phyloP scores from a whole-genome alignment of 2,329 filamentous ascomycete species.

The Ophiostoma angusticollis region DNA sequence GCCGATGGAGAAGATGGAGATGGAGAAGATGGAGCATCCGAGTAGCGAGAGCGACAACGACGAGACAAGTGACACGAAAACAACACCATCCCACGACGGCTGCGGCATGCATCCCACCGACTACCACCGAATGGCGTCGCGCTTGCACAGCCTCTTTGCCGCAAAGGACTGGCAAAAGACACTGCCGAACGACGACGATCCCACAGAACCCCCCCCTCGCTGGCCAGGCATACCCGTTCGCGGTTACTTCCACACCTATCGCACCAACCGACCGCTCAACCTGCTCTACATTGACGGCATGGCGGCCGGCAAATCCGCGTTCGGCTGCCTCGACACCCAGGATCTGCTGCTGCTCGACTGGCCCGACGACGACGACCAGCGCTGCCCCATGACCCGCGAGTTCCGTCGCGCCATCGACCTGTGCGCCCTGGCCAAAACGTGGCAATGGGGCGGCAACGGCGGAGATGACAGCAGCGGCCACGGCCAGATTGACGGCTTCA shows the following conservation, averaged over 20 bases:
- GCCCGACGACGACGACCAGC: background rate
- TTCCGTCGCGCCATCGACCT: slow-evolving; percentile 37
- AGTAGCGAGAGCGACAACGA: no score
- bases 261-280: slow-evolving; percentile 40
- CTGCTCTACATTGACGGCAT: slow-evolving; percentile 60
- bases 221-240: slow-evolving; percentile 11
- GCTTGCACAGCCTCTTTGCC: background rate
- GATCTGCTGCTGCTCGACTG: slow-evolving; percentile 39
- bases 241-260: slow-evolving; percentile 57
- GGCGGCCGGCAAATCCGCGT: slow-evolving; percentile 49
- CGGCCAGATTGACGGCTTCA: slow-evolving; percentile 44
- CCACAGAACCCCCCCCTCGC: background rate
- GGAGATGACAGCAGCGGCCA: no score
- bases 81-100: no score
- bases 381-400: slow-evolving; percentile 24
- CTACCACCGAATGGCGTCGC: background rate
- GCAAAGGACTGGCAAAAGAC: background rate
- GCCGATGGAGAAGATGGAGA: background rate
- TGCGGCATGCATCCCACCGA: no score
- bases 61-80: no score
- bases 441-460: slow-evolving; percentile 24
- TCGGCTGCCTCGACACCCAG: slow-evolving; percentile 57
- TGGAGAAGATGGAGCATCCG: no score
- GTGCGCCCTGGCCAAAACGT: slow-evolving; percentile 39
- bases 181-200: background rate